Percentiles rank a stretch among this genome's conserved stretches.
Conservation (phyloP, 2,329 filamentous ascomycete genomes). For the Pseudogymnoascus pannorum region DNA sequence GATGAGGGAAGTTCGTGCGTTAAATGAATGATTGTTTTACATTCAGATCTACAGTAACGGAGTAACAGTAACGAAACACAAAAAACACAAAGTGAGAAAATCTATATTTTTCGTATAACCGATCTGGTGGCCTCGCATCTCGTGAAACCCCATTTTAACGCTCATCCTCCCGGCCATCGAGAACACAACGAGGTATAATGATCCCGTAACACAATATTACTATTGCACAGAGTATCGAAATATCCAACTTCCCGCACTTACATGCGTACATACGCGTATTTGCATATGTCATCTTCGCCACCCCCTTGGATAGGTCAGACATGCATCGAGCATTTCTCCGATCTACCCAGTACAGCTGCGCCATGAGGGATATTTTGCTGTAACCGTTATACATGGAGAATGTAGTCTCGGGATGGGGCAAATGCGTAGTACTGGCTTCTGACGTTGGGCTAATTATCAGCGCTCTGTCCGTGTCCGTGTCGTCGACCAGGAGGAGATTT, state of each 20-base stretch:
- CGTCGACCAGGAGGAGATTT: neutral
- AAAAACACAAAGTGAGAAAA: neutral
- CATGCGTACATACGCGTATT: neutral
- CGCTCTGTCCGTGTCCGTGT: no score
- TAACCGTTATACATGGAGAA: neutral
- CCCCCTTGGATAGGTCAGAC: neutral
- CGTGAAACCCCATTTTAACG: neutral
- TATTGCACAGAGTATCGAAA: neutral
- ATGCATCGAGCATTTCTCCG: neutral
- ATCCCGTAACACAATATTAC: neutral
- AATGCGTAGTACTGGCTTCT: neutral
- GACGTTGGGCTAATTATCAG: neutral
- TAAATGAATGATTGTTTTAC: neutral
- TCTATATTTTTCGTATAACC: neutral
- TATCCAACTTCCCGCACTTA: neutral
- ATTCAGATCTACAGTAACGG: neutral
- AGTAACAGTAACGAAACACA: neutral
- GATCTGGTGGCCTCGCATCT: neutral
- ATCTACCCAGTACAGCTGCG: neutral
- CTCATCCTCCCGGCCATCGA: neutral
- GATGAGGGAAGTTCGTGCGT: neutral
- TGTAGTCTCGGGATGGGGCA: neutral
- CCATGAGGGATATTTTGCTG: neutral
- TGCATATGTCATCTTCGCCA: neutral
- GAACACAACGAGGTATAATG: neutral